Percentiles rank a stretch among this genome's conserved stretches.
Conservation (phyloP, 257 asterid genomes). For the Pogostemon cablin region DNA sequence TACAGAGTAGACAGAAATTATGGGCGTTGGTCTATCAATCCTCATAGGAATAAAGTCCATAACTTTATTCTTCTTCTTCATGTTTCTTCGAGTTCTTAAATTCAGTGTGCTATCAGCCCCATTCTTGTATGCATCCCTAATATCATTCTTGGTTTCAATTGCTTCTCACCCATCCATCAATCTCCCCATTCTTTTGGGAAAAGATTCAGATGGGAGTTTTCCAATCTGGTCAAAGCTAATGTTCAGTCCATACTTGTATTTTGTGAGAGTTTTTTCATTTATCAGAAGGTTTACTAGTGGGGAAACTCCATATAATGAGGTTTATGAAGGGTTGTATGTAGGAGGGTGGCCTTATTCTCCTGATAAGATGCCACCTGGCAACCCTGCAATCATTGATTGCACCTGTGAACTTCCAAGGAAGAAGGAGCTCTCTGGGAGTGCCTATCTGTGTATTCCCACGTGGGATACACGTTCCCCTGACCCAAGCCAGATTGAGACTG, state of each 20-base stretch:
- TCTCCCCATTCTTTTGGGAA: constrained; percentile 80
- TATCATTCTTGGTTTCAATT: constrained; percentile 70
- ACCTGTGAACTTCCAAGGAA: constrained; percentile 94
- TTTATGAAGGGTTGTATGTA: constrained; percentile 71
- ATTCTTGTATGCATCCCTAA: constrained; percentile 67
- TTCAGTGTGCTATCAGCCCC: constrained; percentile 65
- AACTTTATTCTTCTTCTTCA: constrained; percentile 55
- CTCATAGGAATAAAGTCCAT: constrained; percentile 72
- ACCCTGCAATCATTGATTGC: constrained; percentile 84
- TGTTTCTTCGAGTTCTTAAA: constrained; percentile 47
- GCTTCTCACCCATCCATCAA: constrained; percentile 85
- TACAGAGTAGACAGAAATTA: constrained; percentile 25
- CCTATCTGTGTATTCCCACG: constrained; percentile 80
- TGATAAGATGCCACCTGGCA: constrained; percentile 82
- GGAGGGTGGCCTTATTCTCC: constrained; percentile 92
- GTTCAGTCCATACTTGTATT: constrained; percentile 81
- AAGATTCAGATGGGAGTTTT: constrained; percentile 78
- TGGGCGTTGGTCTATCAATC: constrained; percentile 77
- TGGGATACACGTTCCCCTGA: constrained; percentile 92
- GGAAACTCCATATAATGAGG: constrained; percentile 74
- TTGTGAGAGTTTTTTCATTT: constrained; percentile 75
- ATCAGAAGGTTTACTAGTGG: constrained; percentile 69
- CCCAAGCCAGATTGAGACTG: constrained; percentile 82
- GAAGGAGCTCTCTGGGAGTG: constrained; percentile 56
- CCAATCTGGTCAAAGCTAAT: constrained; percentile 73